Evolutionary conservation across 2,329 filamentous ascomycete species (phyloP).

Genomic region (Aspergillus floridensis): DNA sequence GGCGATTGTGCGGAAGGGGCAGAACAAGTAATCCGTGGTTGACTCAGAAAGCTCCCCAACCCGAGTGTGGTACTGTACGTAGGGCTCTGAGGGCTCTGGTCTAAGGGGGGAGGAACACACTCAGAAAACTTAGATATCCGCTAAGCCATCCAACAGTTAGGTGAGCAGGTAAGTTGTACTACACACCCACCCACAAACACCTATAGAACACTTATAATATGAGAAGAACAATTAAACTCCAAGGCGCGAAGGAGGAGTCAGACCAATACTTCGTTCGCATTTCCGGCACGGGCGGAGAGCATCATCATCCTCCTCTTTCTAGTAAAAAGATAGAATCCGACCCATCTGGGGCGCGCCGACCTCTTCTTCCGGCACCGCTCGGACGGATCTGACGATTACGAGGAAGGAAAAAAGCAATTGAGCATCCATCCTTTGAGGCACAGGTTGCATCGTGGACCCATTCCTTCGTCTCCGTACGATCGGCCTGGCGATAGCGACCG

Average conservation of each 20-base stretch:
- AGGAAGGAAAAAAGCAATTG: conserved; percentile 8
- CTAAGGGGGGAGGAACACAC: not conserved
- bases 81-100: not conserved
- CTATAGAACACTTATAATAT: not conserved
- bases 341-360: not conserved
- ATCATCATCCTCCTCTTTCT: not conserved
- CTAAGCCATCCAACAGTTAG: not conserved
- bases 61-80: not conserved
- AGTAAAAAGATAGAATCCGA: not conserved
- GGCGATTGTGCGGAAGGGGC: not conserved
- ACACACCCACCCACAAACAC: not conserved
- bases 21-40: not conserved
- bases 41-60: not conserved
- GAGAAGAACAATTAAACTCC: not conserved
- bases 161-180: too few species aligned
- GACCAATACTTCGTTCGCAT: not conserved
- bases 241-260: not conserved
- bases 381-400: conserved; percentile 3
- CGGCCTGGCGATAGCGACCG: conserved; percentile 1
- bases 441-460: conserved; percentile 8
- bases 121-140: not conserved
- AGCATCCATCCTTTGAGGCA: conserved; percentile 1
- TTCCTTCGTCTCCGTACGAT: conserved; percentile 6
- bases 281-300: not conserved
- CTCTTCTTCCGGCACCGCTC: not conserved